Evolutionary conservation across 2,329 filamentous ascomycete genomes (phyloP).

Genomic region (Pseudohalonectria lignicola): DNA sequence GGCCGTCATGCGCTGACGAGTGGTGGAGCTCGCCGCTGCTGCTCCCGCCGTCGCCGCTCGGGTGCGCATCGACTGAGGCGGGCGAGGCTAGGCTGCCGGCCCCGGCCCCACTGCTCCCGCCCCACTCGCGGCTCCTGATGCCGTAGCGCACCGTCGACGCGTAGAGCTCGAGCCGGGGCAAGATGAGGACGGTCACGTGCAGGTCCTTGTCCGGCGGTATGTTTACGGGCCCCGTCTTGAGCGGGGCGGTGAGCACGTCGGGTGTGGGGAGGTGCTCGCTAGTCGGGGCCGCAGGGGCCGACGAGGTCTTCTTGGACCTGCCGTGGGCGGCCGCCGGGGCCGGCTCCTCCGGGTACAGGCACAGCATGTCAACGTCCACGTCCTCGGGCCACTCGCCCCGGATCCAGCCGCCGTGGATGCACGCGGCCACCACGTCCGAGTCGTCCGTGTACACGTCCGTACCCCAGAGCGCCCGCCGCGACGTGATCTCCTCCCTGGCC

Average conservation of each 20-base stretch:
- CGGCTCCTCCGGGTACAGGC: constrained; percentile 26
- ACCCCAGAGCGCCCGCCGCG: constrained; percentile 76
- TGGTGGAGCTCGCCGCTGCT: too few relatives aligned
- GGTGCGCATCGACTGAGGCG: too few relatives aligned
- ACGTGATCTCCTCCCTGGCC: constrained; percentile 74
- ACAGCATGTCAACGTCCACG: constrained; percentile 59
- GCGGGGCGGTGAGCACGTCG: constrained; percentile 40
- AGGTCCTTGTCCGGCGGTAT: constrained; percentile 64
- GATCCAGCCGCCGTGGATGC: constrained; percentile 89
- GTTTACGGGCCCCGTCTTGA: constrained; percentile 47
- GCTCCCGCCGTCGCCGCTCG: too few relatives aligned
- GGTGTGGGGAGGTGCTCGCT: constrained; percentile 21
- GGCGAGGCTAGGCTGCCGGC: too few relatives aligned
- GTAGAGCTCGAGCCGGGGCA: constrained; percentile 72
- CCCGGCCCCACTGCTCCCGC: too few relatives aligned
- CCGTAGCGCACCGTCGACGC: constrained; percentile 65
- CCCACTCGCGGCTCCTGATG: constrained; percentile 72
- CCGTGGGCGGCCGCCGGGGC: constrained; percentile 19
- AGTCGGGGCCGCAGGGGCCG: constrained; percentile 3
- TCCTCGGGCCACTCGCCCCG: constrained; percentile 77
- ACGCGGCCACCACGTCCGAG: constrained; percentile 83
- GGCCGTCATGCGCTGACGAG: constrained; percentile 62
- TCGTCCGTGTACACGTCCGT: constrained; percentile 94
- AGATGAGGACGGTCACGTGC: constrained; percentile 75
- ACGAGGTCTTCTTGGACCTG: constrained; percentile 16